Base-by-base conservation (phyloP, 202 grass and related monocot species). In the Musa balbisiana region DNA sequence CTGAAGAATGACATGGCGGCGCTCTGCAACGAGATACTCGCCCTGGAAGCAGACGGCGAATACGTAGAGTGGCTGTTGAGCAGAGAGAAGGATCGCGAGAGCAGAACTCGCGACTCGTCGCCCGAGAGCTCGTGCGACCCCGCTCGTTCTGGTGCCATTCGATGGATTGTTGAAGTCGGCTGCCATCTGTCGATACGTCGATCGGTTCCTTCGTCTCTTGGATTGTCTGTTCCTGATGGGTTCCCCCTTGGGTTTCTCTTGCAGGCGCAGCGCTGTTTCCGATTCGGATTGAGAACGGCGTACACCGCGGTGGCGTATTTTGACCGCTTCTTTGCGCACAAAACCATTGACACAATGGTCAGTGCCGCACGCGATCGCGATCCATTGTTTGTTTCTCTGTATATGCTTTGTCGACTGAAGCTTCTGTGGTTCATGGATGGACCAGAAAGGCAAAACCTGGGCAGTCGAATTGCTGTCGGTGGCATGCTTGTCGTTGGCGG, bases 401-500 rank as follows among this genome's bases (percentile, higher is more conserved):
- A 19, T n/a, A 3, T 84, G 10, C 0, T 1, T 64, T 76, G 60
- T 65, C 24, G 19, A 53, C 19, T 80, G 71, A 13, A 66, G 0
- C 62, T 74, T 68, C 77, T 70, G 70, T 70, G 70, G 51, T 73
- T 76, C 51, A 71, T 62, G 72, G 74, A 82, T 76, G 60, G 22
- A 53, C 27, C 72, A 97, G 93, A 85, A 80, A 62, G 78, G 59
- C 14, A 81, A 88, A 26, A 80, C 73, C 71, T 97, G 90, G 93
- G 90, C 88, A 0, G 26, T 92, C 65, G 82, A 85, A 19, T 69
- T 97, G 50, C 84, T 97, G 25, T 71, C 85, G 24, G 83, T 91
- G 73, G 88, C 93, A 24, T 97, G 93, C 88, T 78, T 97, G 2
- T 91, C 90, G 62, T 73, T 97, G 85, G 93, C 93, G 25, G 83